Conservation (phyloP, 192 early-diverging fungal genomes). For the Entomortierella chlamydospora region DNA sequence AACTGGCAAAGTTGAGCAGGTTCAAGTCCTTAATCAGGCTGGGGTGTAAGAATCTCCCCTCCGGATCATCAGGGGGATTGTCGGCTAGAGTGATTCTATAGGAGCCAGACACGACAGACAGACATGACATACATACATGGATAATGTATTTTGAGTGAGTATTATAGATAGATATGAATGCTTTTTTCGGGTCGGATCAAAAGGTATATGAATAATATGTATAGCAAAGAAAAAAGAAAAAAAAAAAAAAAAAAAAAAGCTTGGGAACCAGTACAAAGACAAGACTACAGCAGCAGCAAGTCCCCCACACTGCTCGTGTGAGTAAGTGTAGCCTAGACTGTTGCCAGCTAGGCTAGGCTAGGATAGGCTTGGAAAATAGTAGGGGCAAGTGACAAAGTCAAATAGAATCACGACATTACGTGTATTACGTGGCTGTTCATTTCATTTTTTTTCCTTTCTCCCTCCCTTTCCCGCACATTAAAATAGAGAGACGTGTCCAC, state of each 20-base stretch:
- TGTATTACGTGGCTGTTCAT: background rate
- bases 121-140: too few relatives aligned
- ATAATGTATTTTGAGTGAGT: too few relatives aligned
- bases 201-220: too few relatives aligned
- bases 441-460: background rate
- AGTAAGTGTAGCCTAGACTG: background rate
- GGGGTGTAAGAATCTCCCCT: constrained; percentile 42
- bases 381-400: background rate
- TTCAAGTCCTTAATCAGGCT: constrained; percentile 36
- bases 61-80: constrained; percentile 50
- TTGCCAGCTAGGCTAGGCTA: background rate
- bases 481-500: too few relatives aligned
- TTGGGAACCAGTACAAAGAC: too few relatives aligned
- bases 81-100: constrained; percentile 52
- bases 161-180: too few relatives aligned
- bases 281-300: too few relatives aligned
- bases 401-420: too few relatives aligned
- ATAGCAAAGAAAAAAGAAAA: too few relatives aligned
- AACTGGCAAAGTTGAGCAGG: constrained; percentile 12
- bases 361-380: background rate
- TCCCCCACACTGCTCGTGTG: too few relatives aligned
- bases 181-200: too few relatives aligned
- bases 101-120: background rate
- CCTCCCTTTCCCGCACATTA: background rate
- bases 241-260: too few relatives aligned